Base-by-base conservation (phyloP, 2,329 filamentous ascomycete species). In the Beauveria rudraprayagi region DNA sequence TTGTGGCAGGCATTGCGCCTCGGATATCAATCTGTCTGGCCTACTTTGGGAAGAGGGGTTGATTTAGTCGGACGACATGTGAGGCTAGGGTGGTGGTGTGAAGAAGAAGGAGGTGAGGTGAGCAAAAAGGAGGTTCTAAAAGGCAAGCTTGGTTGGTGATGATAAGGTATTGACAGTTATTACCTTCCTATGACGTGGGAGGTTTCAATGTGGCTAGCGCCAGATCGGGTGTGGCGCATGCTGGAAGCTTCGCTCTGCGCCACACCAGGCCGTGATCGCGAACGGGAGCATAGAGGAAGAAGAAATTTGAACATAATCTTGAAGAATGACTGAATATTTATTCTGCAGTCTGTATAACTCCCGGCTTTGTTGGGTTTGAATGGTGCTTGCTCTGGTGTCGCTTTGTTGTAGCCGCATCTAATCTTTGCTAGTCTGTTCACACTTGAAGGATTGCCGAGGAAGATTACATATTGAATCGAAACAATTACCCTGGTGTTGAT, bases 1-100 rank as follows among this genome's bases (percentile, higher is more conserved):
- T 68, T n/a, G 68, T 63, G 30, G 67, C 69, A 43, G 63, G 67
- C 70, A 72, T 72, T 63, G 19, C 24, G 52, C 43, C n/a, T 5
- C 24, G 11, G 26, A 8, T 37, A 28, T 52, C 7, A 34, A 28
- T 24, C 16, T 54, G n/a, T 22, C 2, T 53, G 2, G 5, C 17
- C 5, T 46, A 14, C 11, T 47, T 56, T 40, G 14, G 8, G 17
- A 22, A 4, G 17, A 19, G 14, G 37, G 37, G 4, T 17, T 5
- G 6, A 2, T 6, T 37, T 37, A 37, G 34, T 16, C 11, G 6
- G 14, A 37, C 34, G 14, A 1, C 34, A 37, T 37, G 34, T 37
- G 34, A 37, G 9, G 34, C 34, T 37, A 14, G 11, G 34, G 5
- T 37, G 14, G 5, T 37, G 34, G 34, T 10, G 41, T 50, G 47